Base-by-base conservation (phyloP, 768 basidiomycete genomes). In the Trametes gibbosa region DNA sequence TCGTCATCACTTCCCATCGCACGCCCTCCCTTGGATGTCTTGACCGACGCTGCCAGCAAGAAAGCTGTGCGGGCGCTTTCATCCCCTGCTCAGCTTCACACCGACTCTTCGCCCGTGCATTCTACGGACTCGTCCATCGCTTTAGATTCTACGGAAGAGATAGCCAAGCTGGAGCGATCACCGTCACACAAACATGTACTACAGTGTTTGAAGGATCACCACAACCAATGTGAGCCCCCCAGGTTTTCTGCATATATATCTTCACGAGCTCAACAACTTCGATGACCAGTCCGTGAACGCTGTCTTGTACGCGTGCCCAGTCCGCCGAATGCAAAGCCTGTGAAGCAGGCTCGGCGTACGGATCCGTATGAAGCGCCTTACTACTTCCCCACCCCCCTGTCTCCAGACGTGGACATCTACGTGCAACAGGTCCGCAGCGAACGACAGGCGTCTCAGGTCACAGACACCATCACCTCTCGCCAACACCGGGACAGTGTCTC, bases 331-430 rank as follows among this genome's bases (percentile, higher is more conserved):
- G 32, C 62, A 8, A 57, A 53, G 34, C 1, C 21, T 29, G 45
- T 57, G 8, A 52, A 47, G 25, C 52, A 50, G 3, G 51, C 49
- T 12, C 62, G 60, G 32, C 78, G 79, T 8, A 86, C 85, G 1
- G 75, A 82, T 49, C 85, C 86, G 2, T 88, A 86, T 63, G 80
- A 82, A 57, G 84, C 84, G 5, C 84, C 85, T 1, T 86, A 84
- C 66, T 85, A 83, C 70, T 81, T 82, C 64, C 79, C 82, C 19
- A 72, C 77, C 6, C 85, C 85, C 2, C 65, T 66, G 2, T 72
- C 75, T 0, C 75, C 72, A 0, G 70, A 67, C n/a, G 76, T 75
- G 1, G 62, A 61, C 12, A 71, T 64, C 27, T 76, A 77, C 55
- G 64, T 64, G 8, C 48, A 56, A 23, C 50, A 66, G 47, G 55